phyloP scores from a whole-genome alignment of 345 rosid species.

The Melaleuca alternifolia region DNA sequence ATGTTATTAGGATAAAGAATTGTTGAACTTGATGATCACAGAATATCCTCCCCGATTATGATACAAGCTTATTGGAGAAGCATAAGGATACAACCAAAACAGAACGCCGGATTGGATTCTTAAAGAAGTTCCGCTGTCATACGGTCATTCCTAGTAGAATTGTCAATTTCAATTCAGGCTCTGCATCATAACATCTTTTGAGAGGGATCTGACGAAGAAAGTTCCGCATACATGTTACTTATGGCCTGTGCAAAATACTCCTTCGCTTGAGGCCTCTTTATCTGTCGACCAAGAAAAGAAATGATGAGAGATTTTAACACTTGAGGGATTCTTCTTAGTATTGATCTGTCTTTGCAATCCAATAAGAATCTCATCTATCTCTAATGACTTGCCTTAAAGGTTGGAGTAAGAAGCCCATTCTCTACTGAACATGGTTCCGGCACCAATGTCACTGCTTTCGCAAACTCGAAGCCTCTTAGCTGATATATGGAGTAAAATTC shows the following conservation, averaged over 20 bases:
- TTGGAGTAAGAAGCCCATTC: slow-evolving; percentile 87
- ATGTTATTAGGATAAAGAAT: background rate
- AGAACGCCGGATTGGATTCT: background rate
- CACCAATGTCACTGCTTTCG: slow-evolving; percentile 82
- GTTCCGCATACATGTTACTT: slow-evolving; percentile 40
- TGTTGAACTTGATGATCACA: background rate
- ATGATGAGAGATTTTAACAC: background rate
- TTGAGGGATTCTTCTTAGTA: background rate
- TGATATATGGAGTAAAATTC: slow-evolving; percentile 11
- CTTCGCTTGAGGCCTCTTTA: slow-evolving; percentile 84
- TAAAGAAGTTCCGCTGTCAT: background rate
- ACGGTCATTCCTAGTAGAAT: background rate
- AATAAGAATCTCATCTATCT: background rate
- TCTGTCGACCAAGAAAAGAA: slow-evolving; percentile 13
- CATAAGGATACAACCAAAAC: background rate
- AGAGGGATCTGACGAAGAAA: slow-evolving; percentile 43
- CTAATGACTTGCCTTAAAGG: slow-evolving; percentile 63
- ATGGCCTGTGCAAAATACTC: slow-evolving; percentile 57
- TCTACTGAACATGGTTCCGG: slow-evolving; percentile 70
- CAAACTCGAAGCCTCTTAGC: slow-evolving; percentile 94
- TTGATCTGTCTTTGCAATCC: background rate
- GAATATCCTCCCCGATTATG: background rate
- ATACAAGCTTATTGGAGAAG: background rate
- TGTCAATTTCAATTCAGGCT: background rate
- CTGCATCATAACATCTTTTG: slow-evolving; percentile 2